Percentiles rank a stretch among this genome's conserved stretches.
Conservation (phyloP, 2,329 filamentous ascomycete genomes). For the Monosporascus cannonballus region DNA sequence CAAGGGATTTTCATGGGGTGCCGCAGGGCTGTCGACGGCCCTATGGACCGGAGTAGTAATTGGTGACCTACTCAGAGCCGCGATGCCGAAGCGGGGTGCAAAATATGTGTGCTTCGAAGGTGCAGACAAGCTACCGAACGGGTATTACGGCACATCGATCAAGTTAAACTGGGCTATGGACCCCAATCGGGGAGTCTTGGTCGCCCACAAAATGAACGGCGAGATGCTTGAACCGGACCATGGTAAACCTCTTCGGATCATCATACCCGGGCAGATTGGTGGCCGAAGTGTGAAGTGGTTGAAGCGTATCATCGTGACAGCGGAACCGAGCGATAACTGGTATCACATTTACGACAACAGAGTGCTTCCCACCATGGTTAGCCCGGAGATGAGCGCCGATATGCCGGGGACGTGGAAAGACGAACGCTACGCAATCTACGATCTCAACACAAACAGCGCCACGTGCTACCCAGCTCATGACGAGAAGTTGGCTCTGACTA, state of each 20-base stretch:
- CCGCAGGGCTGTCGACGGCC: constrained; percentile 80
- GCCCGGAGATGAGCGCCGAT: constrained; percentile 71
- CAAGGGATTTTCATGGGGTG: constrained; percentile 91
- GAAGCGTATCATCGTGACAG: constrained; percentile 71
- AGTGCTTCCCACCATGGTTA: constrained; percentile 80
- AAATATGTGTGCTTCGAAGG: constrained; percentile 89
- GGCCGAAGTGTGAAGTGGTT: constrained; percentile 93
- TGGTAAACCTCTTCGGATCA: constrained; percentile 72
- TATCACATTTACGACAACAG: constrained; percentile 94
- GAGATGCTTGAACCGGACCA: constrained; percentile 76
- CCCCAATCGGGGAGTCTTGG: constrained; percentile 73
- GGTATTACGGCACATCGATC: constrained; percentile 80
- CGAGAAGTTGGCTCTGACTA: constrained; percentile 52
- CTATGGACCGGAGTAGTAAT: constrained; percentile 81
- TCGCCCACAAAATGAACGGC: constrained; percentile 89
- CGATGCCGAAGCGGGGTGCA: constrained; percentile 62
- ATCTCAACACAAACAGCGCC: constrained; percentile 81
- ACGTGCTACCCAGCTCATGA: constrained; percentile 75
- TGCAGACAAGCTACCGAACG: constrained; percentile 81
- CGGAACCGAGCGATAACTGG: constrained; percentile 81
- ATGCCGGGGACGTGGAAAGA: constrained; percentile 77
- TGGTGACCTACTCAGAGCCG: constrained; percentile 61
- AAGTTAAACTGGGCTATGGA: constrained; percentile 88
- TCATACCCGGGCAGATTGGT: constrained; percentile 88
- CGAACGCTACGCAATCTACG: constrained; percentile 88